Evolutionary conservation across 73 alveolate species (phyloP), one percentile per base, ranked within the genome.

Genomic region (Durusdinium trenchii): DNA sequence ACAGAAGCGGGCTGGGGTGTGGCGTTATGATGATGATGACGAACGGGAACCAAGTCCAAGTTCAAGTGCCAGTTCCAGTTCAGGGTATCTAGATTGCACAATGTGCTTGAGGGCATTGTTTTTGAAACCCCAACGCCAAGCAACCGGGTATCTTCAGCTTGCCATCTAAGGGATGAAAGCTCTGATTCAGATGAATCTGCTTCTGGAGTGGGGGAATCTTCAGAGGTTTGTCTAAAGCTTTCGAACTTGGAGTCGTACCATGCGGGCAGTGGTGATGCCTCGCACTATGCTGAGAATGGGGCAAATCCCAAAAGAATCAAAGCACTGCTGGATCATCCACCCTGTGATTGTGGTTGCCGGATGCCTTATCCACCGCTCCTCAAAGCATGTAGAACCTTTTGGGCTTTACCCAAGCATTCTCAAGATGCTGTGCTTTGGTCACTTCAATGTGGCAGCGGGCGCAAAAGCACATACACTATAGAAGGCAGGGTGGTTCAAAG

Each of bases 381-480:
- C 86, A 40, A 45, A 40, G 6, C 60, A 3, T 38, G 84, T 28
- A 48, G 38, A 28, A 38, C 52, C 30, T 71, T 71, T 28, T 71
- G 84, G 84, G 9, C 48, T 6, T 51, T 71, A 12, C 52, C 48
- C 84, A 71, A 71, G 51, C 30, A 6, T 36, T 71, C 86, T 7
- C 86, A 76, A 45, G 86, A 76, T 60, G 86, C 86, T 6, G 40
- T 76, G 45, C 86, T 76, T 3, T 76, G 86, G 86, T 76, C 86
- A n/a, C 38, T 76, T n/a, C 86, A 76, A 76, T 76, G 42, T 12
- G 86, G 60, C 20, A 12, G 61, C 10, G 86, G 61, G 40, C 86
- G 86, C 61, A 76, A 76, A 20, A 42, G 18, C 3, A 43, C n/a
- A 2, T 76, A 60, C 61, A 20, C 86, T 7, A 76, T 76, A 12